Conservation (phyloP, 495 filamentous ascomycete species). For the Rhypophila decipiens region DNA sequence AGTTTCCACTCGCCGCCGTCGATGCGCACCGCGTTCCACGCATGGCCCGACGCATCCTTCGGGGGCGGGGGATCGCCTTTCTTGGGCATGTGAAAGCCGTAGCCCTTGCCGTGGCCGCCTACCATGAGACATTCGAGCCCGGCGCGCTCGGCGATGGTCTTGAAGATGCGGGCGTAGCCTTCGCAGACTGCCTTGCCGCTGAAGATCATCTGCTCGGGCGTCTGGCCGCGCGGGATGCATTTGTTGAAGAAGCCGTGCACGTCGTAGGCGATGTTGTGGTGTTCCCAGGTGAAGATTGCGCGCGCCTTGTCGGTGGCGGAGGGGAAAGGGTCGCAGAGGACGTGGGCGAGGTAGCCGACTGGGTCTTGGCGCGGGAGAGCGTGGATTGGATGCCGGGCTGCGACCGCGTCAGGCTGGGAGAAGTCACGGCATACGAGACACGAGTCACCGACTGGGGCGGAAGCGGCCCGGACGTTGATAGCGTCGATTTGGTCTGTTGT, state of each 20-base stretch:
- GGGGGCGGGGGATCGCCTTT: conserved; percentile 55
- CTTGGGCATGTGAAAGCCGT: conserved; percentile 51
- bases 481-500: conserved; percentile 36
- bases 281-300: conserved; percentile 88
- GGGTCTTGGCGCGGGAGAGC: conserved; percentile 58
- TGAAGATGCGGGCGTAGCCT: conserved; percentile 83
- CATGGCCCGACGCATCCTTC: conserved; percentile 52
- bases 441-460: conserved; percentile 11
- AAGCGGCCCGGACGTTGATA: conserved; percentile 20
- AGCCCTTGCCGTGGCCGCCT: conserved; percentile 82
- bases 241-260: conserved; percentile 66
- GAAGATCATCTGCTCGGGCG: conserved; percentile 59
- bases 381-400: conserved; percentile 66
- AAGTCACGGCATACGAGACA: conserved; percentile 88
- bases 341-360: conserved; percentile 62
- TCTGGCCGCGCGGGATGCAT: conserved; percentile 54
- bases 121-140: conserved; percentile 69
- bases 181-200: conserved; percentile 81
- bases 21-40: conserved; percentile 89
- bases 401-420: conserved; percentile 70
- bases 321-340: conserved; percentile 71
- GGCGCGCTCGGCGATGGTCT: conserved; percentile 62
- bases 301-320: conserved; percentile 85
- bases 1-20: conserved; percentile 87
- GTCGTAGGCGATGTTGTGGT: conserved; percentile 90